phyloP scores from a whole-genome alignment of 495 filamentous ascomycete species.

The Hypoxylon cercidicola region DNA sequence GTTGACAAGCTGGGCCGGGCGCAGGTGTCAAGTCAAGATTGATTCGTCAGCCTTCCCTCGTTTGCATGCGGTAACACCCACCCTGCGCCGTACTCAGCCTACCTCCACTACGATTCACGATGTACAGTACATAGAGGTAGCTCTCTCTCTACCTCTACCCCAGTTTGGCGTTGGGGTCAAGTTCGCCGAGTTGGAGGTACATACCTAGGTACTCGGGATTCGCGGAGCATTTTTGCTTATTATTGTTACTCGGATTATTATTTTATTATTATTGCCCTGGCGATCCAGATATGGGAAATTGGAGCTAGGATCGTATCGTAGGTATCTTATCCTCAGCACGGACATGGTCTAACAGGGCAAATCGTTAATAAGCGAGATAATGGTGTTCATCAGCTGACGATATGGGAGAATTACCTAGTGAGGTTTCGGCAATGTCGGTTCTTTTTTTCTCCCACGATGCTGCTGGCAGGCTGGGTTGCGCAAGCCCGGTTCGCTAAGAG shows the following conservation, averaged over 20 bases:
- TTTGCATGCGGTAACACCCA: constrained; percentile 23
- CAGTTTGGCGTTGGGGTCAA: constrained; percentile 8
- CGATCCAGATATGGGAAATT: constrained; percentile 13
- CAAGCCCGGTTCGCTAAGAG: constrained; percentile 21
- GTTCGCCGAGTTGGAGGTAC: constrained; percentile 15
- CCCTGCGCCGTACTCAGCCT: constrained; percentile 35
- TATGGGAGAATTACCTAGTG: not conserved
- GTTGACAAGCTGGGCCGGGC: constrained; percentile 23
- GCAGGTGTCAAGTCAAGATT: constrained; percentile 9
- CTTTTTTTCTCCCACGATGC: constrained; percentile 8
- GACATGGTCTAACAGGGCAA: constrained; percentile 8
- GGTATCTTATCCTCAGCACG: constrained; percentile 23
- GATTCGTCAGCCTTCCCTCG: constrained; percentile 39
- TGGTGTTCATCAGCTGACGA: constrained; percentile 41
- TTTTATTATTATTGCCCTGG: constrained; percentile 12
- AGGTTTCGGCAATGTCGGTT: constrained; percentile 29
- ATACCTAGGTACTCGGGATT: constrained; percentile 12
- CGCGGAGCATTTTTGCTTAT: constrained; percentile 21
- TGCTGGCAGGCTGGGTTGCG: constrained; percentile 4
- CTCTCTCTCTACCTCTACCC: constrained; percentile 8
- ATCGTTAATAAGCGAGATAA: constrained; percentile 17
- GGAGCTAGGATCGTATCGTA: constrained; percentile 16
- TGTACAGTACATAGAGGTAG: constrained; percentile 37
- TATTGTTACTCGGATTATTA: constrained; percentile 15
- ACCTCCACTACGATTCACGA: constrained; percentile 23